Conservation (phyloP, 345 rosid genomes). For the Diplotaxis tenuifolia region DNA sequence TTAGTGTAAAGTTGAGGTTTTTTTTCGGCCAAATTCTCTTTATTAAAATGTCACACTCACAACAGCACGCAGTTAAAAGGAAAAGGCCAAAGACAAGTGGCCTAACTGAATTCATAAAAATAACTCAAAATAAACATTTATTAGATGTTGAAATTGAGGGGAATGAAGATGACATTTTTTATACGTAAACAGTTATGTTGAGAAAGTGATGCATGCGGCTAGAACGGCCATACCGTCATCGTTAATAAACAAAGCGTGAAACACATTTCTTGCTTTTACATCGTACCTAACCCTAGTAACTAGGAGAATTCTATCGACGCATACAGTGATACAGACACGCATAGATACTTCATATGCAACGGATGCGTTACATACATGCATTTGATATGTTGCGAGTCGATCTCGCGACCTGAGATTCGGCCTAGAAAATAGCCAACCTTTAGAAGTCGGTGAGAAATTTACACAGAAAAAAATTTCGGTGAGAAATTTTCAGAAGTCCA, state of each 20-base stretch:
- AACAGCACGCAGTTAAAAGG: not conserved
- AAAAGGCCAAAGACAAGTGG: not conserved
- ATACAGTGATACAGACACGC: not conserved
- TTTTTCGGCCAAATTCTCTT: too few species aligned
- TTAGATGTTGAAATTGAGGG: not conserved
- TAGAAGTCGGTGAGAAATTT: too few species aligned
- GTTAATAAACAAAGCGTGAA: not conserved
- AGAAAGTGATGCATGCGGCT: not conserved
- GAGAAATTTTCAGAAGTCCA: not conserved
- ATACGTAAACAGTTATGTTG: not conserved
- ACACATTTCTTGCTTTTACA: conserved; percentile 25
- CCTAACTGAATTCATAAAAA: not conserved
- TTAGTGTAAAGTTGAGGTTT: too few species aligned
- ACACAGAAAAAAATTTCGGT: too few species aligned
- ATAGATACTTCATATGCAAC: not conserved
- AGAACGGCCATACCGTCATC: not conserved
- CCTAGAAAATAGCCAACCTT: not conserved
- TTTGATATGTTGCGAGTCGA: not conserved
- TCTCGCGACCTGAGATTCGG: not conserved
- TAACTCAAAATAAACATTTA: not conserved
- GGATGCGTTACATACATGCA: not conserved
- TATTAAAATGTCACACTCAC: not conserved
- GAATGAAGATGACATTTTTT: not conserved
- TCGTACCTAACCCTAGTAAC: not conserved
- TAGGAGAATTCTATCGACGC: not conserved